These are phyloP conservation scores for Solanum hybrid DNA, from an alignment of 305 asterid species.

Conservation along the genomic window DNA sequence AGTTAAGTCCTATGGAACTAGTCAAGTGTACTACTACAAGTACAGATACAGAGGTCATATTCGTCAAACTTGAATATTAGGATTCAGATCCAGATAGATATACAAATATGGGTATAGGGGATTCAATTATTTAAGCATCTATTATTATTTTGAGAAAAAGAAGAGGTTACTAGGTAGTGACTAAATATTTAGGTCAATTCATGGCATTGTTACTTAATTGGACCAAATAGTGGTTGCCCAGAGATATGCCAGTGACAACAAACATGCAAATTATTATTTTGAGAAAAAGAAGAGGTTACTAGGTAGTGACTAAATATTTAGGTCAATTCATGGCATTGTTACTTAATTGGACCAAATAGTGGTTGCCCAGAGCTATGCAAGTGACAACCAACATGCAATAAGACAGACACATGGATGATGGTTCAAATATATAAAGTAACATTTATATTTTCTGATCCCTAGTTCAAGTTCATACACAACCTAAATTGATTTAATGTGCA, in stretches of 20 bases:
- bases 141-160: background rate
- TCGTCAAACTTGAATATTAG: background rate
- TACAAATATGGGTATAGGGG: background rate
- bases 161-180: background rate
- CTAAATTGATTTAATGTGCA: background rate
- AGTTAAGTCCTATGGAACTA: background rate
- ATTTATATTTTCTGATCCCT: background rate
- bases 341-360: constrained; percentile 1
- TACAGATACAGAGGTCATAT: background rate
- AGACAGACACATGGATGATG: background rate
- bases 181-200: background rate
- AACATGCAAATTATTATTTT: background rate
- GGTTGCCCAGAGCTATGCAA: background rate
- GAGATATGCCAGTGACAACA: background rate
- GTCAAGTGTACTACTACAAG: background rate
- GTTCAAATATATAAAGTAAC: background rate
- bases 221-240: background rate
- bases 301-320: background rate
- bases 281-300: background rate
- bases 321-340: background rate
- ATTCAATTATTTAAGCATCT: background rate
- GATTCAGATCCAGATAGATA: background rate
- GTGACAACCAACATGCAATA: background rate
- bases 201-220: background rate
- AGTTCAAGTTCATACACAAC: background rate